A percentile compares a stretch with the other conserved stretches of the same genome.
Conservation (phyloP, 2,329 filamentous ascomycete genomes). For the Nigrograna mackinnonii region DNA sequence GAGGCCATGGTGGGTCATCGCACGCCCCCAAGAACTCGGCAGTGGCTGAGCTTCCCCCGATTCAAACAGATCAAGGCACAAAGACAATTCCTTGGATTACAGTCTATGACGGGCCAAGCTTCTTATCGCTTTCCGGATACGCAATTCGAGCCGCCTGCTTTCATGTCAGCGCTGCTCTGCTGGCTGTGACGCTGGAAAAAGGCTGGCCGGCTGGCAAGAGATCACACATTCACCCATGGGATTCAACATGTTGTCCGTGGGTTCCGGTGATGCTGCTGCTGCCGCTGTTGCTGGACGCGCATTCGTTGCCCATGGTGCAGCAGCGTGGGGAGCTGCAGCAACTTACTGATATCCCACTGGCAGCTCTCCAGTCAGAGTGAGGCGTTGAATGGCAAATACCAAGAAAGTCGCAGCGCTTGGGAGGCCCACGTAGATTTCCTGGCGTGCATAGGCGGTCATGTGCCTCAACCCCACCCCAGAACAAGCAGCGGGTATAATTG, state of each 20-base stretch:
- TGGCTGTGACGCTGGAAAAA: background rate
- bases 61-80: conserved; percentile 21
- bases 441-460: conserved; percentile 21
- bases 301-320: too few species aligned
- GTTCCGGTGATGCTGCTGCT: too few species aligned
- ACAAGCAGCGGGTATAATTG: conserved; percentile 34
- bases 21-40: conserved; percentile 28
- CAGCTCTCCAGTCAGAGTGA: conserved; percentile 17
- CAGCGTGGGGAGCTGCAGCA: conserved; percentile 8
- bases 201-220: background rate
- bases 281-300: too few species aligned
- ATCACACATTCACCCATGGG: background rate
- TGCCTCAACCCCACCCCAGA: conserved; percentile 12
- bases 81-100: conserved; percentile 24
- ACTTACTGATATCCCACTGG: conserved; percentile 1
- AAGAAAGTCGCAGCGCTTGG: conserved; percentile 18
- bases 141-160: background rate
- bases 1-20: conserved; percentile 5
- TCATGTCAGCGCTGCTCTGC: background rate
- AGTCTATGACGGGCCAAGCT: conserved; percentile 26
- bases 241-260: background rate
- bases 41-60: conserved; percentile 25
- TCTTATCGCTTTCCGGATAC: conserved; percentile 6
- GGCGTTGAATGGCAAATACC: conserved; percentile 17
- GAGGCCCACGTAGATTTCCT: conserved; percentile 34